phyloP scores from a whole-genome alignment of 1,284 basidiomycete genomes.

The Paramarasmius palmivorus region DNA sequence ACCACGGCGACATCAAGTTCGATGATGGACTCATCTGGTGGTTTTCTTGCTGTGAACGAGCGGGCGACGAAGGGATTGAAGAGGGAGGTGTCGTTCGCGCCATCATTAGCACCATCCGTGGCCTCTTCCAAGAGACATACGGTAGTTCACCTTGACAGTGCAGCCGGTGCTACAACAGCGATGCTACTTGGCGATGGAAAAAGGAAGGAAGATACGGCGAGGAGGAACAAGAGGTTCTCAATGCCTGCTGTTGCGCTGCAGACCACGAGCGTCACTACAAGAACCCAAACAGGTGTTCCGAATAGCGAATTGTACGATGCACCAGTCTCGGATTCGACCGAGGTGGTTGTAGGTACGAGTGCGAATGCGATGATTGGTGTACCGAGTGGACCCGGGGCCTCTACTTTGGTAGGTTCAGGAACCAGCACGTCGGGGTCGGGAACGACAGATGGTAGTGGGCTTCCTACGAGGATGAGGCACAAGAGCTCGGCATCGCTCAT shows the following conservation, averaged over 20 bases:
- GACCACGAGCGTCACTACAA: constrained; percentile 67
- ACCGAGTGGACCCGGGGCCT: neutral
- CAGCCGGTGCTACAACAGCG: constrained; percentile 2
- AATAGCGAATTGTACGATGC: neutral
- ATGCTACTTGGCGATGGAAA: constrained; percentile 10
- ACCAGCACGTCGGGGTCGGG: neutral
- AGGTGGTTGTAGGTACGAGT: neutral
- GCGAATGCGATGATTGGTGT: constrained; percentile 11
- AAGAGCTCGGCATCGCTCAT: neutral
- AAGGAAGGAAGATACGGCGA: constrained; percentile 57
- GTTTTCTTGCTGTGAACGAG: too few species aligned
- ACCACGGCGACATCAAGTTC: constrained; percentile 1
- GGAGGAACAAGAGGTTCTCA: constrained; percentile 69
- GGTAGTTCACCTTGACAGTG: constrained; percentile 3
- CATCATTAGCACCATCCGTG: constrained; percentile 14
- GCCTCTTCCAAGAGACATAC: constrained; percentile 19
- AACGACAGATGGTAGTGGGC: neutral
- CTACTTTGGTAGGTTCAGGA: neutral
- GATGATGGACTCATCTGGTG: too few species aligned
- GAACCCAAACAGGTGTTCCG: constrained; percentile 30
- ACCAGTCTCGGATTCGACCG: constrained; percentile 17
- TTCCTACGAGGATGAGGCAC: neutral
- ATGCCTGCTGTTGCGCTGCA: constrained; percentile 73
- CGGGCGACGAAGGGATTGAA: neutral
- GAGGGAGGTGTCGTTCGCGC: constrained; percentile 11